Evolutionary conservation across 1,139 yeast species (phyloP).

Genomic region (Hyphopichia pseudoburtonii): DNA sequence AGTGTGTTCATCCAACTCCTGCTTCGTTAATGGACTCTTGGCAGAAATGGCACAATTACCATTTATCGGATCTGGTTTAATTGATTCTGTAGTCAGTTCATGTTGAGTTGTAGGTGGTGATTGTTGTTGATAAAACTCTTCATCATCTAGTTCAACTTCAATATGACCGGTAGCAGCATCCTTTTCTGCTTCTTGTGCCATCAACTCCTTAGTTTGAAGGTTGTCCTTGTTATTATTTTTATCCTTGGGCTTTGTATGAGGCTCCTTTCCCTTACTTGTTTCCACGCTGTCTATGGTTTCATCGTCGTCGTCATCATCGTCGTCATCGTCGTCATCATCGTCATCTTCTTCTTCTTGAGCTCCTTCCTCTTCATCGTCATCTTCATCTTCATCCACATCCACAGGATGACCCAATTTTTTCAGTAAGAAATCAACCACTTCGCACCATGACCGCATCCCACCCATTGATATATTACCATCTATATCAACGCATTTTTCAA

Average conservation of each 20-base stretch:
- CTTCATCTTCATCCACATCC: slow-evolving; percentile 17
- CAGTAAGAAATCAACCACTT: slow-evolving; percentile 28
- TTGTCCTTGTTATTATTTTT: slow-evolving; percentile 1
- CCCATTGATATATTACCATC: slow-evolving; percentile 35
- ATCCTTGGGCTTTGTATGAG: too few relatives aligned
- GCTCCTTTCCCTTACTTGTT: slow-evolving; percentile 3
- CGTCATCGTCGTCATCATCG: slow-evolving; percentile 11
- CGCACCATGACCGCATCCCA: slow-evolving; percentile 33
- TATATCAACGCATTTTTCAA: slow-evolving; percentile 29
- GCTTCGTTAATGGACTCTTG: slow-evolving; percentile 5
- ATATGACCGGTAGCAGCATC: too few relatives aligned
- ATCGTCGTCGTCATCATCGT: slow-evolving; percentile 12
- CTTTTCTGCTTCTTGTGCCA: background rate
- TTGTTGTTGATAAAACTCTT: too few relatives aligned
- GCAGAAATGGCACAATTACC: slow-evolving; percentile 5
- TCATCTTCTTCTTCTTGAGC: slow-evolving; percentile 8
- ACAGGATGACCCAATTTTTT: slow-evolving; percentile 26
- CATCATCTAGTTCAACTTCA: too few relatives aligned
- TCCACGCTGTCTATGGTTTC: slow-evolving; percentile 10
- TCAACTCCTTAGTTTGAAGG: background rate
- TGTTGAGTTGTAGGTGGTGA: background rate
- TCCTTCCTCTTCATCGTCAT: slow-evolving; percentile 17
- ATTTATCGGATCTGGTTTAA: slow-evolving; percentile 4
- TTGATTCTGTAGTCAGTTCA: background rate
- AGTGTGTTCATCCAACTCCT: slow-evolving; percentile 18